Conservation (phyloP, 2,329 filamentous ascomycete genomes). For the Dactylellina parvicollis region DNA sequence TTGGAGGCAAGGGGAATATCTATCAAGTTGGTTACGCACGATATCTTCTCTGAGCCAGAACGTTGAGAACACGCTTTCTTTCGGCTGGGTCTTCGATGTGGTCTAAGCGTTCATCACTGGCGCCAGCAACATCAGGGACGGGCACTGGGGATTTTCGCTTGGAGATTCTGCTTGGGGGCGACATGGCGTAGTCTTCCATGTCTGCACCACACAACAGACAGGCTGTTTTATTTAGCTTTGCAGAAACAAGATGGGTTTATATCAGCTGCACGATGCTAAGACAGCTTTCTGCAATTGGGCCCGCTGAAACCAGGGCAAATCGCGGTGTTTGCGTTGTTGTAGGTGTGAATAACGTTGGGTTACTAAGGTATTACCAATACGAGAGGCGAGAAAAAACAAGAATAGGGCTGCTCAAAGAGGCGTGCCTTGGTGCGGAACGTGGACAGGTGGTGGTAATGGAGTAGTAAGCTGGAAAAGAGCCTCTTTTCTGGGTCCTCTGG, state of each 20-base stretch:
- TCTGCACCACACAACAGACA: conserved; percentile 3
- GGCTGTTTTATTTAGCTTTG: neutral
- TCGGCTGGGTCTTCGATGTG: conserved; percentile 51
- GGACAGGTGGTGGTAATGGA: conserved; percentile 44
- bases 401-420: conserved; percentile 44
- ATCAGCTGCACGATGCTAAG: conserved; percentile 24
- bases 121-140: conserved; percentile 42
- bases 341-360: conserved; percentile 53
- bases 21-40: conserved; percentile 42
- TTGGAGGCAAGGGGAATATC: conserved; percentile 2
- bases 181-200: conserved; percentile 40
- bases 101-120: conserved; percentile 42
- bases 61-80: conserved; percentile 49
- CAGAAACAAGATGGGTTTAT: conserved; percentile 12
- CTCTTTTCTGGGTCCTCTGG: conserved; percentile 47
- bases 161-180: conserved; percentile 27
- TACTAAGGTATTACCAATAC: conserved; percentile 55
- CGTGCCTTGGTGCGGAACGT: conserved; percentile 48
- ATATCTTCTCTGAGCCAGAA: conserved; percentile 51
- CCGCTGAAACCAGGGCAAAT: neutral
- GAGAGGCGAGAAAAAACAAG: conserved; percentile 44
- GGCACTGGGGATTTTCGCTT: conserved; percentile 52
- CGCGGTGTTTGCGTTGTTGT: conserved; percentile 39
- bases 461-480: conserved; percentile 52
- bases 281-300: conserved; percentile 1